phyloP scores from a whole-genome alignment of 495 filamentous ascomycete genomes.

The Xylaria flabelliformis region DNA sequence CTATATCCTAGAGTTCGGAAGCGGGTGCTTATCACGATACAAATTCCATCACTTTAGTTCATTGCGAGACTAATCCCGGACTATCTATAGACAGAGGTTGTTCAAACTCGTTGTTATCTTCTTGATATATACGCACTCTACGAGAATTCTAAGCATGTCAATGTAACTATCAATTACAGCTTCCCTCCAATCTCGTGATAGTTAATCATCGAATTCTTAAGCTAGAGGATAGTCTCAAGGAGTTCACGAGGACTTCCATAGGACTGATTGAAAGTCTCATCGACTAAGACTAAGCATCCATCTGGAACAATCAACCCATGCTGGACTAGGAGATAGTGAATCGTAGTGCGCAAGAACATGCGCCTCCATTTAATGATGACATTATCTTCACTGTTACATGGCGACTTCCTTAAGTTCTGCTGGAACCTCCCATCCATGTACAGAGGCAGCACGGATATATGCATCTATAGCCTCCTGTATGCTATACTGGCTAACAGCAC shows the following conservation, averaged over 20 bases:
- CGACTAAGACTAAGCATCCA: neutral
- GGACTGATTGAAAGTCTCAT: neutral
- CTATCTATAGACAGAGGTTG: too few relatives aligned
- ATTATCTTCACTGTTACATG: neutral
- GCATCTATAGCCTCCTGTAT: slow-evolving; percentile 75
- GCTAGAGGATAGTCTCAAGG: neutral
- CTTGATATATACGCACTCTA: too few relatives aligned
- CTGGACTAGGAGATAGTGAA: neutral
- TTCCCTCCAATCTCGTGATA: neutral
- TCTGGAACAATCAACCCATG: neutral
- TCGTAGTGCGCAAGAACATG: neutral
- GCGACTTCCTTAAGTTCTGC: slow-evolving; percentile 39
- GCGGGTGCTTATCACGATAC: too few relatives aligned
- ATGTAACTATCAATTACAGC: neutral
- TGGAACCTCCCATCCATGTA: slow-evolving; percentile 71
- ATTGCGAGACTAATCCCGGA: too few relatives aligned
- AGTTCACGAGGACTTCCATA: neutral
- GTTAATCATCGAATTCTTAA: neutral
- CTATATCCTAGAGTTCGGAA: neutral
- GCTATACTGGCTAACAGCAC: slow-evolving; percentile 57
- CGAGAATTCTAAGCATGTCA: too few relatives aligned
- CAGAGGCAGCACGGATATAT: slow-evolving; percentile 67
- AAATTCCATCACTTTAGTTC: too few relatives aligned
- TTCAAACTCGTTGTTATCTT: too few relatives aligned
- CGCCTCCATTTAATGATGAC: neutral